Evolutionary conservation across 2,329 filamentous ascomycete species (phyloP).

Genomic region (Colletotrichum shisoi): DNA sequence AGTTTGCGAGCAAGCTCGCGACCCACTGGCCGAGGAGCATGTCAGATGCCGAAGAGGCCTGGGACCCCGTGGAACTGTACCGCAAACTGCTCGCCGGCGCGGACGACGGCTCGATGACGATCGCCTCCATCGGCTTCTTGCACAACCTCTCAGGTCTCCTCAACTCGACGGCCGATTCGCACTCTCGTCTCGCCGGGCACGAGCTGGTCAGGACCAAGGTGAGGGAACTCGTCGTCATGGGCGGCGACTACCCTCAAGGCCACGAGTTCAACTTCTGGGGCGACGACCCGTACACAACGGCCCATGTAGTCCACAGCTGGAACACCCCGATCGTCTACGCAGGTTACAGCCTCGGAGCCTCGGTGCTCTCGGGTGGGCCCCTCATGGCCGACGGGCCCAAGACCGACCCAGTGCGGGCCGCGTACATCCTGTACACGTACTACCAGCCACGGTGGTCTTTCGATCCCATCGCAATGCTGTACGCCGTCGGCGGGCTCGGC

Average conservation of each 20-base stretch:
- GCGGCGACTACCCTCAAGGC: constrained; percentile 59
- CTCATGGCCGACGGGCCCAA: constrained; percentile 47
- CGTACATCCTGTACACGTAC: constrained; percentile 54
- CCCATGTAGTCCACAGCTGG: constrained; percentile 58
- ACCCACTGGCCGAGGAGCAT: constrained; percentile 52
- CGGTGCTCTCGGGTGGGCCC: constrained; percentile 51
- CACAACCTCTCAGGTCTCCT: constrained; percentile 58
- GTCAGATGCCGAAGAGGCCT: constrained; percentile 49
- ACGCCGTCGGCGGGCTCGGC: constrained; percentile 50
- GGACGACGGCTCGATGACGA: constrained; percentile 53
- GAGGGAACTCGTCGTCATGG: constrained; percentile 60
- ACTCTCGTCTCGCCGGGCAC: constrained; percentile 51
- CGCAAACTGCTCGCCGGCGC: constrained; percentile 53
- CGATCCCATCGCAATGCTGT: constrained; percentile 54
- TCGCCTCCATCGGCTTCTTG: constrained; percentile 57
- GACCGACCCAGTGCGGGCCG: constrained; percentile 49
- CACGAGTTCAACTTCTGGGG: constrained; percentile 60
- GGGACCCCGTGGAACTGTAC: constrained; percentile 56
- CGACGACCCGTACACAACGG: constrained; percentile 48
- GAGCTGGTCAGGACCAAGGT: constrained; percentile 57
- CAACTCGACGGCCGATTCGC: constrained; percentile 53
- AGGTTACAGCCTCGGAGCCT: constrained; percentile 54
- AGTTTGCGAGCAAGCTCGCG: constrained; percentile 57
- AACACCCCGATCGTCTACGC: constrained; percentile 51
- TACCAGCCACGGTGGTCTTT: constrained; percentile 48